Percentiles rank a stretch among this genome's conserved stretches.
Conservation (phyloP, 139 green algal species). For the Volvox africanus region DNA sequence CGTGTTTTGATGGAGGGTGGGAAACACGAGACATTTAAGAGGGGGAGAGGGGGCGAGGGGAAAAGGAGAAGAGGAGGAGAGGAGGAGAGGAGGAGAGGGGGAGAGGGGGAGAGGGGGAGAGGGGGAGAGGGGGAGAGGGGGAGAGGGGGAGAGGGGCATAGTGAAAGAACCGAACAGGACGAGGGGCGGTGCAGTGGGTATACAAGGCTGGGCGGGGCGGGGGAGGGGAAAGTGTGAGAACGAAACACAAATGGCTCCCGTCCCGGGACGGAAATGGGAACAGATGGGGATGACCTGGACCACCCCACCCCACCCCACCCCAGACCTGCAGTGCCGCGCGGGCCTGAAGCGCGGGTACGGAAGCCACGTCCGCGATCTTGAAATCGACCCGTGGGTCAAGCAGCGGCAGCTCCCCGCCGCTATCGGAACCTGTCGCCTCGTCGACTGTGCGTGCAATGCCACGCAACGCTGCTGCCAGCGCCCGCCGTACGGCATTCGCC, state of each 20-base stretch:
- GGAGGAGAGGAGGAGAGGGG: background rate
- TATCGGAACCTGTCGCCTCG: background rate
- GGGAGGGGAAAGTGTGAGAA: too few relatives aligned
- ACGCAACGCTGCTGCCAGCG: constrained; percentile 47
- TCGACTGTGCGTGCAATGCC: constrained; percentile 49
- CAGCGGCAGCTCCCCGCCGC: constrained; percentile 34
- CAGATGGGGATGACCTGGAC: too few relatives aligned
- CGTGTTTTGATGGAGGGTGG: background rate
- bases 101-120: background rate
- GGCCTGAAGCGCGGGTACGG: constrained; percentile 47
- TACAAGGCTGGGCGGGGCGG: too few relatives aligned
- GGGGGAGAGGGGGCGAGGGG: background rate
- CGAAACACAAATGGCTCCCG: too few relatives aligned
- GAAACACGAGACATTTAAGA: too few relatives aligned
- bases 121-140: background rate
- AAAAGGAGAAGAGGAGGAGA: background rate
- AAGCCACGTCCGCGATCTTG: constrained; percentile 56
- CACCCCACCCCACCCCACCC: too few relatives aligned
- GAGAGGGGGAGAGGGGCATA: too few relatives aligned
- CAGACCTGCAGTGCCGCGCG: constrained; percentile 24
- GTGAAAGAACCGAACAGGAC: too few relatives aligned
- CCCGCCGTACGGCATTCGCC: background rate
- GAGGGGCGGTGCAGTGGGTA: too few relatives aligned
- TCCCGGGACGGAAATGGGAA: too few relatives aligned
- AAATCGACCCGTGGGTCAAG: constrained; percentile 57